Evolutionary conservation across 257 asterid genomes (phyloP), one percentile per base, ranked within the genome.

Genomic region (Solanum verrucosum): DNA sequence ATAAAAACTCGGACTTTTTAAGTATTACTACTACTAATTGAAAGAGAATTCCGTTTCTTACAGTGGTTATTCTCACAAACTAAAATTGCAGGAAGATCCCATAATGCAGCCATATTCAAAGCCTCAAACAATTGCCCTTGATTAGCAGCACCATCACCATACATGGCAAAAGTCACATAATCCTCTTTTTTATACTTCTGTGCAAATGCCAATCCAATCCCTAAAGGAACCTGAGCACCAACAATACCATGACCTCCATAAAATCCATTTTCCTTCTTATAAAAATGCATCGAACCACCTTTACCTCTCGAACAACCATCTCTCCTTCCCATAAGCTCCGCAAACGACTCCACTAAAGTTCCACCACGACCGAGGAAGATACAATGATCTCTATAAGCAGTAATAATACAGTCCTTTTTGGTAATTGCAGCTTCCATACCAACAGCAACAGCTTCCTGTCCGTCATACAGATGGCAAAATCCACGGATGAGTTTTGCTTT

Each of bases 61-160:
- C 99, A 97, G 91, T 97, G 99, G 87, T 97, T 97, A 88, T 97
- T 97, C 94, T 97, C 99, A 93, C 99, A 97, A 88, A 97, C 98
- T 89, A 97, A 89, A 88, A 97, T 97, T 0, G 98, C 99, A 15
- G 99, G 99, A 85, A 97, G 95, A 93, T 96, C 98, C 99, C 98
- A 94, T 70, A 97, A 93, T 18, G 99, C 99, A 9, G 99, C 96
- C 96, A 97, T 97, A 87, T 97, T 97, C 93, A 97, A 87, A 70
- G 99, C 99, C 94, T 97, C 99, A 85, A 97, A 97, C 91, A 97
- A 81, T 90, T 97, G 99, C 46, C 99, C 99, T 91, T 97, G 99
- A 91, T 97, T 97, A 0, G 99, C 99, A 2, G 99, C 99, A 15
- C 99, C 99, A 86, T 96, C 99, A 2, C 99, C 99, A 21, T 97